Evolutionary conservation across 345 rosid genomes (phyloP), one percentile per base, ranked within the genome.

Genomic region (Gossypium raimondii): DNA sequence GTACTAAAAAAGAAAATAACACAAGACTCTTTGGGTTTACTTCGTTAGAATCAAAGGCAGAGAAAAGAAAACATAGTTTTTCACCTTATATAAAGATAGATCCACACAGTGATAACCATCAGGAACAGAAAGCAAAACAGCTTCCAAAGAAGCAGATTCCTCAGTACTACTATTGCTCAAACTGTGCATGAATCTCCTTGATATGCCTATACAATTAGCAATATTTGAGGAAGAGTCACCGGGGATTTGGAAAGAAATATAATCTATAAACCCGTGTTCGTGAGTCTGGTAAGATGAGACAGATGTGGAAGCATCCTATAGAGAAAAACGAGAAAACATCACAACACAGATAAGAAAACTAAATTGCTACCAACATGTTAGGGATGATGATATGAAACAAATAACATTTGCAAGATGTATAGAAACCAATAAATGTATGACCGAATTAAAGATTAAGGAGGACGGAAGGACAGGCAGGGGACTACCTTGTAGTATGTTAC

Each of bases 81-180:
- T 84, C 60, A 93, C 98, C 98, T 93, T 93, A 77, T 93, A 93
- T 27, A 93, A 78, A 27, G 97, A 86, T 72, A 93, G 84, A 80
- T 93, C 98, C 61, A 87, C 92, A 74, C 92, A 90, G 56, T 70
- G 78, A 77, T 87, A 87, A 74, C 85, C 93, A 67, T 80, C 74
- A 44, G 96, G 97, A 60, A 93, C 68, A 73, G 82, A 88, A 73
- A 90, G 77, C 79, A 92, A 81, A 68, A 82, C 78, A 61, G 87
- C 91, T 87, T 90, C 97, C 80, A 92, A 65, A 52, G 85, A 79
- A 71, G 84, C 73, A 69, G 77, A 77, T 7, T 87, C 87, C 78
- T 60, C 73, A 65, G 67, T 81, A 44, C 73, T 58, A 44, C 70
- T 58, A 70, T 73, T 81, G 84, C 74, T 81, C 75, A 11, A 65